phyloP scores from a whole-genome alignment of 2,329 filamentous ascomycete genomes.

The Didymellaceae sp. region DNA sequence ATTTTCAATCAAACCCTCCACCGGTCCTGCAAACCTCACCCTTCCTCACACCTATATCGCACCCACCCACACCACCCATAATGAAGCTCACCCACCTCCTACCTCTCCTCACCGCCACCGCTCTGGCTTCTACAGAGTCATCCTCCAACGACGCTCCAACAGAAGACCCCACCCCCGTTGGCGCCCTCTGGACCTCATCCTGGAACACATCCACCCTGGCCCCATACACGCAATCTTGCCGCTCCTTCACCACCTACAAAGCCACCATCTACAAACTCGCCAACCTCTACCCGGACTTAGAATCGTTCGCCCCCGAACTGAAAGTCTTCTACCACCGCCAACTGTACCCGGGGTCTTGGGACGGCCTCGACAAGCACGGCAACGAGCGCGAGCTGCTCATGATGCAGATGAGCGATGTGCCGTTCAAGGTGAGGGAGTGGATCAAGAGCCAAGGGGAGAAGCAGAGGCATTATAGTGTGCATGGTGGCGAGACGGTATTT shows the following conservation, averaged over 20 bases:
- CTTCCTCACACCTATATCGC: background rate
- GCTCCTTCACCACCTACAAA: conserved; percentile 24
- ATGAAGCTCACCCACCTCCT: conserved; percentile 37
- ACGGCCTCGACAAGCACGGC: conserved; percentile 60
- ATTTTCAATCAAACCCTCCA: too few species aligned
- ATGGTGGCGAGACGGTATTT: conserved; percentile 53
- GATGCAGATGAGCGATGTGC: conserved; percentile 57
- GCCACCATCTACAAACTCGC: conserved; percentile 41
- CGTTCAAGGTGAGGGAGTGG: conserved; percentile 54
- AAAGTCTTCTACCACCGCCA: conserved; percentile 48
- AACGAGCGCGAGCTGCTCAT: conserved; percentile 56
- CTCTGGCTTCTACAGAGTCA: conserved; percentile 20
- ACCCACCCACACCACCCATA: too few species aligned
- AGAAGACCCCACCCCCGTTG: conserved; percentile 37
- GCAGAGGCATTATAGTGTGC: conserved; percentile 49
- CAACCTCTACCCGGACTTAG: conserved; percentile 43
- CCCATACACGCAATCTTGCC: conserved; percentile 30
- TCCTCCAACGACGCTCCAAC: conserved; percentile 1
- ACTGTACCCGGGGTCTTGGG: conserved; percentile 60
- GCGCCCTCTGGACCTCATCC: conserved; percentile 40
- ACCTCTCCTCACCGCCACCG: conserved; percentile 29
- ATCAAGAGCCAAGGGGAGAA: conserved; percentile 56
- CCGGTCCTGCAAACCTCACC: background rate
- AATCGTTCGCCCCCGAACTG: conserved; percentile 40
- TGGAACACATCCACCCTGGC: conserved; percentile 34